Evolutionary conservation across 768 basidiomycete genomes (phyloP).

Genomic region (Cyclocybe aegerita): DNA sequence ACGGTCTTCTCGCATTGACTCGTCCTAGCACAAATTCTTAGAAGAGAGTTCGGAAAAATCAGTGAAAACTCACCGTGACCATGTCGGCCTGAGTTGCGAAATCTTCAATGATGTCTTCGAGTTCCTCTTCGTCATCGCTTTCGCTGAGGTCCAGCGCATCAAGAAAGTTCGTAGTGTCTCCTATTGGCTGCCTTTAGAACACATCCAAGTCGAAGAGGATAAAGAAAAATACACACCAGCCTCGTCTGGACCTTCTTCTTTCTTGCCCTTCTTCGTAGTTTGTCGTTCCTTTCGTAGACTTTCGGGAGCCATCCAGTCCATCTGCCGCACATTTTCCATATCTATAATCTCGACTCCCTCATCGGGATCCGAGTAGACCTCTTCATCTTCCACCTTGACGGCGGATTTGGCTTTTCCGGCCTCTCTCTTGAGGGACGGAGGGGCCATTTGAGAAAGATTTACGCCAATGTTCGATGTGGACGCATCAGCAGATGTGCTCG

Average conservation of each 20-base stretch:
- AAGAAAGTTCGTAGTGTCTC: slow-evolving; percentile 41
- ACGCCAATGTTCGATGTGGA: slow-evolving; percentile 43
- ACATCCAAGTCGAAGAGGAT: not conserved
- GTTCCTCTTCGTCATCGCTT: slow-evolving; percentile 75
- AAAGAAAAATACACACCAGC: slow-evolving; percentile 20
- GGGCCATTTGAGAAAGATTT: slow-evolving; percentile 47
- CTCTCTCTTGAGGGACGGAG: slow-evolving; percentile 50
- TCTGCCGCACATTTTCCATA: slow-evolving; percentile 70
- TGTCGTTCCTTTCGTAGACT: slow-evolving; percentile 53
- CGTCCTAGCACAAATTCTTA: slow-evolving; percentile 37
- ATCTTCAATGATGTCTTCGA: slow-evolving; percentile 76
- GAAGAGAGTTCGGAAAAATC: not conserved
- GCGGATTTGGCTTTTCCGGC: slow-evolving; percentile 23
- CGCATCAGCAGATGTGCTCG: slow-evolving; percentile 41
- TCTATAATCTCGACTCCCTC: slow-evolving; percentile 87
- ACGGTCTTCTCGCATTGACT: slow-evolving; percentile 54
- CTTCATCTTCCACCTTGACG: slow-evolving; percentile 43
- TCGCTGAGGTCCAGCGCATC: slow-evolving; percentile 73
- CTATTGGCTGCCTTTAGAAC: not conserved
- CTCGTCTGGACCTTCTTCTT: slow-evolving; percentile 36
- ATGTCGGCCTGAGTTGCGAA: slow-evolving; percentile 46
- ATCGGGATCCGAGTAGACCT: slow-evolving; percentile 83
- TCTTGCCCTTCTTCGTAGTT: slow-evolving; percentile 35
- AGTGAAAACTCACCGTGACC: slow-evolving; percentile 35
- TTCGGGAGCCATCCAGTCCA: slow-evolving; percentile 92